Conservation (phyloP, 768 basidiomycete genomes). For the Omphalotus guepiniiformis region DNA sequence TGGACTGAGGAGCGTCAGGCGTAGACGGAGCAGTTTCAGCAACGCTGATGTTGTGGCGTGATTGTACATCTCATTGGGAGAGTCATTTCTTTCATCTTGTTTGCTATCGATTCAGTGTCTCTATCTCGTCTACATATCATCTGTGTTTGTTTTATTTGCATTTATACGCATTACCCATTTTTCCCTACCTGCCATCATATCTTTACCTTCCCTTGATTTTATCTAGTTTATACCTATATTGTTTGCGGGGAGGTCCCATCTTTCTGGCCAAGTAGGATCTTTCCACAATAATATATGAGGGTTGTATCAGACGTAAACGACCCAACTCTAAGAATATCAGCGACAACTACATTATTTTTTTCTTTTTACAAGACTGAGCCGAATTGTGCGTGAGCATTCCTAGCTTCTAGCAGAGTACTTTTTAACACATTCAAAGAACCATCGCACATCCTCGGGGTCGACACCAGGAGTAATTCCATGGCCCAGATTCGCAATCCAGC, state of each 20-base stretch:
- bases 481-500: slow-evolving; percentile 94
- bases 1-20: slow-evolving; percentile 65
- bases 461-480: slow-evolving; percentile 97
- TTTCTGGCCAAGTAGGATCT: too few species aligned
- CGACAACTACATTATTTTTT: neutral
- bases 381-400: neutral
- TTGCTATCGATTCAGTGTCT: slow-evolving; percentile 7
- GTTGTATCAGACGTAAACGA: too few species aligned
- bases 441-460: slow-evolving; percentile 87
- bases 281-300: too few species aligned
- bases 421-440: slow-evolving; percentile 88
- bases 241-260: too few species aligned
- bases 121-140: neutral
- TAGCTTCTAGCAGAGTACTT: slow-evolving; percentile 54
- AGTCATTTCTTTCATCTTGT: slow-evolving; percentile 8
- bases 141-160: slow-evolving; percentile 2
- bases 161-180: neutral
- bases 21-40: slow-evolving; percentile 85
- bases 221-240: neutral
- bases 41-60: slow-evolving; percentile 79
- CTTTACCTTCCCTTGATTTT: slow-evolving; percentile 2
- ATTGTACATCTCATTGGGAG: too few species aligned
- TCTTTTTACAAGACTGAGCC: neutral
- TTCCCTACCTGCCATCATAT: neutral
- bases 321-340: too few species aligned